These are phyloP conservation scores for Yarrowia sp. DNA, from an alignment of 805 yeast genomes.

Conservation along the genomic window DNA sequence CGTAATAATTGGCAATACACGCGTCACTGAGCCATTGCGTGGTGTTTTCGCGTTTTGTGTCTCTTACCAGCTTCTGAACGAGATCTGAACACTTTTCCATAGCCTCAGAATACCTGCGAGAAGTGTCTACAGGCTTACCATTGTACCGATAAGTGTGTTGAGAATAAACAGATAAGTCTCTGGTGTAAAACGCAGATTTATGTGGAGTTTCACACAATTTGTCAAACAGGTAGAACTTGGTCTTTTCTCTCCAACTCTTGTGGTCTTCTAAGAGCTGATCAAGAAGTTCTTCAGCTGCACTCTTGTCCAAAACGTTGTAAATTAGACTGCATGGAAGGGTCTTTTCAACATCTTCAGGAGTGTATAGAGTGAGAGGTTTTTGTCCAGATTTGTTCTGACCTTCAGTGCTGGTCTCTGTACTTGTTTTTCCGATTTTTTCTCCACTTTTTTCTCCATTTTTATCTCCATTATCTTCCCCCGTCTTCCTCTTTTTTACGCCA, in stretches of 20 bases:
- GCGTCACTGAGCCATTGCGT: slow-evolving; percentile 52
- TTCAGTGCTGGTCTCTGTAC: too few species aligned
- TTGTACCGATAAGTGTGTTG: slow-evolving; percentile 36
- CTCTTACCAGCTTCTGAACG: slow-evolving; percentile 44
- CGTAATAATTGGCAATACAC: slow-evolving; percentile 57
- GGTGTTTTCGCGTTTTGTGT: slow-evolving; percentile 35
- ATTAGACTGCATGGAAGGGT: slow-evolving; percentile 52
- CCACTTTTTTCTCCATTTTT: not conserved
- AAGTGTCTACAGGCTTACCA: slow-evolving; percentile 40
- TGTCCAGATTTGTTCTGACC: too few species aligned
- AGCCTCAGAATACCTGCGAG: slow-evolving; percentile 41
- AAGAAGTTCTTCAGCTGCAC: slow-evolving; percentile 48
- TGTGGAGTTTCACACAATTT: slow-evolving; percentile 60
- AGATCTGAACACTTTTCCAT: slow-evolving; percentile 43
- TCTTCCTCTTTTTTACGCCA: not conserved
- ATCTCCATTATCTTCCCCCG: not conserved
- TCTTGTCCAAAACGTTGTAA: slow-evolving; percentile 50
- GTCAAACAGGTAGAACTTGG: slow-evolving; percentile 60
- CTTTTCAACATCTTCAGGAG: slow-evolving; percentile 50
- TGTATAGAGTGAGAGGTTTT: slow-evolving; percentile 36
- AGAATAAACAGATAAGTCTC: slow-evolving; percentile 30
- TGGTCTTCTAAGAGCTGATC: slow-evolving; percentile 44
- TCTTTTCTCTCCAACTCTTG: slow-evolving; percentile 39
- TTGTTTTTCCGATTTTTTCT: too few species aligned
- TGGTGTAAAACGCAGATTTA: slow-evolving; percentile 42